phyloP scores from a whole-genome alignment of 768 basidiomycete species.

The Rhodotorula graminis region DNA sequence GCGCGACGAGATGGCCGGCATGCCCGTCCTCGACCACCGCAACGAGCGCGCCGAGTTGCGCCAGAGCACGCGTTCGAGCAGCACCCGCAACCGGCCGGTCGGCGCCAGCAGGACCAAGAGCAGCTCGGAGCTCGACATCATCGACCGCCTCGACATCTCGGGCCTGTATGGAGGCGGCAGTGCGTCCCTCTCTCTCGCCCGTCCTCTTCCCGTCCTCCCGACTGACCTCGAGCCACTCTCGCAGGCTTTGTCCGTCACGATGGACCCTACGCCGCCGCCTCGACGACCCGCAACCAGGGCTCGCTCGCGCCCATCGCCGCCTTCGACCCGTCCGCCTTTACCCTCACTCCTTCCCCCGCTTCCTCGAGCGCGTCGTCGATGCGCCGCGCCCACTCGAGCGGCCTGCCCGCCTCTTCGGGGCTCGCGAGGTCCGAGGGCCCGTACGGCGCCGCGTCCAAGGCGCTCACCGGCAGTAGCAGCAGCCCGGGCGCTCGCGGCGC shows the following conservation, averaged over 20 bases:
- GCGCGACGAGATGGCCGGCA: constrained; percentile 10
- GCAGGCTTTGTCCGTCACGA: constrained; percentile 38
- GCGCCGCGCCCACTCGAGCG: not conserved
- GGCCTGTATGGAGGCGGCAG: constrained; percentile 39
- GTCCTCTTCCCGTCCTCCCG: too few species aligned
- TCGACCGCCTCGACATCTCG: constrained; percentile 39
- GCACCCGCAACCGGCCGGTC: not conserved
- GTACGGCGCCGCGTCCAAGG: not conserved
- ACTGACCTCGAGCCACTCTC: not conserved
- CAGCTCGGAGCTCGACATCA: constrained; percentile 32
- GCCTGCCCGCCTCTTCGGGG: not conserved
- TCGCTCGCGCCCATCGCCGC: constrained; percentile 34
- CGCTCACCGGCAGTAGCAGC: not conserved
- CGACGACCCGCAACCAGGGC: constrained; percentile 22
- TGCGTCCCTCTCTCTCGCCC: not conserved
- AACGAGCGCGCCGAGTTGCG: not conserved
- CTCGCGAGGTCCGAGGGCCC: not conserved
- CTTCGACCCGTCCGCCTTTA: constrained; percentile 33
- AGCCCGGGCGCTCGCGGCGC: not conserved
- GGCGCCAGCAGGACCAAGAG: constrained; percentile 13
- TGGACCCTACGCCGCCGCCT: constrained; percentile 38
- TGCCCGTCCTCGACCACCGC: constrained; percentile 11
- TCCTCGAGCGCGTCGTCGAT: not conserved
- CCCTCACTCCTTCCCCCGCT: constrained; percentile 19
- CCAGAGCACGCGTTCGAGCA: constrained; percentile 3